A percentile compares a stretch with the other conserved stretches of the same genome.
Conservation (phyloP, 1,139 yeast species). For the Lodderomyces margitis region DNA sequence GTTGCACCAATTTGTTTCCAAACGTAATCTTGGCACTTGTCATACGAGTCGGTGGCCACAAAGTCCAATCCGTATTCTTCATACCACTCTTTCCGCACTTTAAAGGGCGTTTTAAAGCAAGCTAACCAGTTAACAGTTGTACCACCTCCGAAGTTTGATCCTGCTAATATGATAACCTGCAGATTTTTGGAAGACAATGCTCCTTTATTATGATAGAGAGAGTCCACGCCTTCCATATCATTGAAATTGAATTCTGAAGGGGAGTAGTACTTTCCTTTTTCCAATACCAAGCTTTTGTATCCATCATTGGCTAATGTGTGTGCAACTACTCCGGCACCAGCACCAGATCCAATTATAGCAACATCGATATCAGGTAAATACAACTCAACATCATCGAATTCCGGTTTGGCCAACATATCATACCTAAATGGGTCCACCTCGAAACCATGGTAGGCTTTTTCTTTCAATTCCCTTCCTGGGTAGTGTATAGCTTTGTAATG, state of each 20-base stretch:
- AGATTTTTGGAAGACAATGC: constrained; percentile 32
- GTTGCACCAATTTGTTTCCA: constrained; percentile 53
- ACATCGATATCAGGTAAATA: constrained; percentile 42
- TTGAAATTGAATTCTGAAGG: constrained; percentile 36
- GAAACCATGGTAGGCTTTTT: constrained; percentile 26
- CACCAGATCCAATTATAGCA: constrained; percentile 55
- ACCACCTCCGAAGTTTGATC: constrained; percentile 61
- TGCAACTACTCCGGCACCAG: constrained; percentile 60
- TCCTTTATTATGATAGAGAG: constrained; percentile 31
- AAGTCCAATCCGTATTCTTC: constrained; percentile 48
- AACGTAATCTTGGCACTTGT: constrained; percentile 48
- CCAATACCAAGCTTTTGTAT: constrained; percentile 46
- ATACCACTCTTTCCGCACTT: constrained; percentile 57
- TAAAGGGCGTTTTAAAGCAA: constrained; percentile 50
- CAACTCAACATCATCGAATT: constrained; percentile 30
- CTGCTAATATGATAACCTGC: constrained; percentile 46
- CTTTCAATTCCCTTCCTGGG: constrained; percentile 34
- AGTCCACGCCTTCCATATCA: constrained; percentile 17
- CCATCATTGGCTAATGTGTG: constrained; percentile 49
- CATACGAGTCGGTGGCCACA: constrained; percentile 46
- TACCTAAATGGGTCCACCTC: constrained; percentile 27
- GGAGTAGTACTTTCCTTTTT: constrained; percentile 50
- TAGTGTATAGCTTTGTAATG: constrained; percentile 35
- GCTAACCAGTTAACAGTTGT: constrained; percentile 66
- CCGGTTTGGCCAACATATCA: constrained; percentile 34